A percentile compares a stretch with the other conserved stretches of the same genome.
These are phyloP conservation scores for Pseudogymnoascus verrucosus DNA, from an alignment of 2,329 filamentous ascomycete genomes.

Conservation along the genomic window DNA sequence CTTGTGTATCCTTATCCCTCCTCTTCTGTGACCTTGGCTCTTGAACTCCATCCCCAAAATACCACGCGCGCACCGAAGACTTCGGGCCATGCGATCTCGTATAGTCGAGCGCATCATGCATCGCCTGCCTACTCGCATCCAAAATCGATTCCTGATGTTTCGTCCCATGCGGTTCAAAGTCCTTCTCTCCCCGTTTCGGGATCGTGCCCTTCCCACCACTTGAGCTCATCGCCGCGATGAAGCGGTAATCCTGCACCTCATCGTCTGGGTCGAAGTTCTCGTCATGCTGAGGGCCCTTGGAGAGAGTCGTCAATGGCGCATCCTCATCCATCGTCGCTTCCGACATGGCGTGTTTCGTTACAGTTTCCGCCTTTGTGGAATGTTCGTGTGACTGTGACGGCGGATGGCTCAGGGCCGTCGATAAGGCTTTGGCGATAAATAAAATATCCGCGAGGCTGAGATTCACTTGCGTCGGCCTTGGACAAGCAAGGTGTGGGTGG, in stretches of 20 bases:
- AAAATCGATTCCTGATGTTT: constrained; percentile 70
- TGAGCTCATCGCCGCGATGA: constrained; percentile 48
- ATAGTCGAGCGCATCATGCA: constrained; percentile 78
- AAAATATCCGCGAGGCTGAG: constrained; percentile 8
- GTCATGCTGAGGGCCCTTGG: constrained; percentile 15
- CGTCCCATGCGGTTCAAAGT: constrained; percentile 92
- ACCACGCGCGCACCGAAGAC: constrained; percentile 61
- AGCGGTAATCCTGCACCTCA: constrained; percentile 79
- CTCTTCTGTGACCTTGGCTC: constrained; percentile 10
- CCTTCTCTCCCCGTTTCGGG: constrained; percentile 89
- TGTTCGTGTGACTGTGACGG: background rate
- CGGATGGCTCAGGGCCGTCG: background rate
- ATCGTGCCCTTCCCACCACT: constrained; percentile 50
- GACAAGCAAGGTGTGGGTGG: background rate
- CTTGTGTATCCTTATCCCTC: background rate
- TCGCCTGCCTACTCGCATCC: constrained; percentile 72
- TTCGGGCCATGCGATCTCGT: constrained; percentile 66
- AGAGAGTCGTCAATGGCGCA: constrained; percentile 20
- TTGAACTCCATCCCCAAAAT: constrained; percentile 51
- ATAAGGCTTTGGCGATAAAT: background rate
- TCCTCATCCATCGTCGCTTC: constrained; percentile 24
- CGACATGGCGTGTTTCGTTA: constrained; percentile 8
- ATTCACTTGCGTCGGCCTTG: background rate
- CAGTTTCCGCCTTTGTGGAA: background rate
- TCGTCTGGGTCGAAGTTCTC: constrained; percentile 62